phyloP scores from a whole-genome alignment of 306 rosid genomes.

The Cucurbita pepo region DNA sequence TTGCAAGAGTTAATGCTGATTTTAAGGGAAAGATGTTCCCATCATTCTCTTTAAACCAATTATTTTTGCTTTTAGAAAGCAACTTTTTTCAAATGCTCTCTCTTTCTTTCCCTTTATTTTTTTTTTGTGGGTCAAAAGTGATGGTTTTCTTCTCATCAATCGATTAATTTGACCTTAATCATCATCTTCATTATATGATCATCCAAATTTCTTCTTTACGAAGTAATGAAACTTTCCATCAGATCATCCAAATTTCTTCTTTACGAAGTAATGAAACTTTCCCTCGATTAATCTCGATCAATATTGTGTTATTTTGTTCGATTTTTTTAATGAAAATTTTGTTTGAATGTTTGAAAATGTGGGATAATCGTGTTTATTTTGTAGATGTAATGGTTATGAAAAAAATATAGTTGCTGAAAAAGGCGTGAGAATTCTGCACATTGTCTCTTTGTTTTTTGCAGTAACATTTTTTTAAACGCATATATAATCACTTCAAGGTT shows the following conservation, averaged over 20 bases:
- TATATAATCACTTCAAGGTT: too few relatives aligned
- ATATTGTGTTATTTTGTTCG: background rate
- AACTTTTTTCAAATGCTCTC: background rate
- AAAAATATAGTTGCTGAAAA: too few relatives aligned
- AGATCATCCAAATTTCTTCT: background rate
- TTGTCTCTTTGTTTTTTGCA: too few relatives aligned
- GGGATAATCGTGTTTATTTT: background rate
- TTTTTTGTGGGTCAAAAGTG: background rate
- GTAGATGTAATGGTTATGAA: too few relatives aligned
- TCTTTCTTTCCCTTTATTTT: background rate
- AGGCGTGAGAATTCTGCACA: too few relatives aligned
- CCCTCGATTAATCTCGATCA: background rate
- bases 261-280: background rate
- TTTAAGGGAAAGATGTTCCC: constrained; percentile 7
- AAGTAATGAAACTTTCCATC: background rate
- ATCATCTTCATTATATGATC: background rate
- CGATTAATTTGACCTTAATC: background rate
- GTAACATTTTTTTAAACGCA: too few relatives aligned
- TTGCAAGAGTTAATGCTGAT: constrained; percentile 3
- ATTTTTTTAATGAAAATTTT: background rate
- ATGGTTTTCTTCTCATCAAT: background rate
- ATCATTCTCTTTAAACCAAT: background rate
- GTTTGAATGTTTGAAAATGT: background rate
- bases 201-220: background rate
- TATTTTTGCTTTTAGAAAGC: background rate